Evolutionary conservation across 1,139 yeast genomes (phyloP), one percentile per base, ranked within the genome.

Genomic region (Zygosaccharomyces pseudobailii): DNA sequence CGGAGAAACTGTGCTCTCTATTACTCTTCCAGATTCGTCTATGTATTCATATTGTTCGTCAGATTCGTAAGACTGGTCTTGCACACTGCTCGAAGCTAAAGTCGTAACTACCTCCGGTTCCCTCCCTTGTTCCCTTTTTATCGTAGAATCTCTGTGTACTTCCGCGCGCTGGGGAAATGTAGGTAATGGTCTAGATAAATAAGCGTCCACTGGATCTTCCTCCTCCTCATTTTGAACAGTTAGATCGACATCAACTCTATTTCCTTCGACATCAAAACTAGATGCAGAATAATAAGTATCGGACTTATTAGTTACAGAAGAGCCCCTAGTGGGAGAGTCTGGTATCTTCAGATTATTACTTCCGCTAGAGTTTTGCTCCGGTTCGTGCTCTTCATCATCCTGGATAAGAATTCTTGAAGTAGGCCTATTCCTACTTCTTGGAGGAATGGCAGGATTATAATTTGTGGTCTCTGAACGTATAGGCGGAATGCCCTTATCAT

Each of bases 341-440:
- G 54, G 42, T 9, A 25, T 31, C 32, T 44, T 37, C 3, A 43
- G 36, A 13, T 17, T 41, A 10, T 21, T 9, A 9, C 21, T 13
- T 32, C 9, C 22, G 4, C 27, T 19, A 10, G 33, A 6, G 19
- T 42, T n/a, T 22, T 31, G 30, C 19, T 43, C 49, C 43, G 32
- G 52, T 23, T 52, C 52, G 17, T 48, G 45, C 43, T 52, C 55
- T 13, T 48, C 42, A 28, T 50, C 34, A 24, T 61, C 61, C 34
- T 58, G 56, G 20, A 61, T 47, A 32, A 55, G 55, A 6, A 60
- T 39, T 25, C 54, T 55, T 3, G 67, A 61, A 24, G 49, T 55
- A 13, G 67, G 67, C 42, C 68, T 57, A 13, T 56, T 56, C 41
- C 57, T 58, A 42, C 56, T 64, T 43, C 67, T 58, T 32, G 66